A percentile compares a stretch with the other conserved stretches of the same genome.
Evolutionary conservation across 805 yeast species (phyloP).

Genomic region (Ascoidea tarda): DNA sequence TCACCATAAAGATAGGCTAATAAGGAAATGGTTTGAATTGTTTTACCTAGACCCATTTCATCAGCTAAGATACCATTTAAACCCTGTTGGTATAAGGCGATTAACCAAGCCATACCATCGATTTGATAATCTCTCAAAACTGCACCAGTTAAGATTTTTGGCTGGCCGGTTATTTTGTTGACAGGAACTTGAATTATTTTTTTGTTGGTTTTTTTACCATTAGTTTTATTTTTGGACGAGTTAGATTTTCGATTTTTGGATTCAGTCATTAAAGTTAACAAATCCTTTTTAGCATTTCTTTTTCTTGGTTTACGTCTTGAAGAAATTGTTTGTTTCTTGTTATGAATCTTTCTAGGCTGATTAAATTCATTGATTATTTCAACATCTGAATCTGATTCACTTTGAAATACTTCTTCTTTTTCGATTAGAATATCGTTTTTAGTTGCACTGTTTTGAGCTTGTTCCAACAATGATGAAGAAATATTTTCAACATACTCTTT

Average conservation of each 20-base stretch:
- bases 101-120: slow-evolving; percentile 85
- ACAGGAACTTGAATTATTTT: slow-evolving; percentile 5
- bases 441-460: slow-evolving; percentile 21
- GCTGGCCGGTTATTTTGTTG: slow-evolving; percentile 24
- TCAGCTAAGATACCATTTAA: slow-evolving; percentile 92
- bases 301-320: slow-evolving; percentile 12
- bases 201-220: slow-evolving; percentile 12
- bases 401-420: slow-evolving; percentile 1
- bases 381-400: slow-evolving; percentile 13
- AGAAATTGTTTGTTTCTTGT: background rate
- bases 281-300: slow-evolving; percentile 3
- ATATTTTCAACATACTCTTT: slow-evolving; percentile 80
- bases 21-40: slow-evolving; percentile 76
- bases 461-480: slow-evolving; percentile 57
- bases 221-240: slow-evolving; percentile 9
- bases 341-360: background rate
- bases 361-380: slow-evolving; percentile 3
- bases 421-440: slow-evolving; percentile 10
- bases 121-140: slow-evolving; percentile 70
- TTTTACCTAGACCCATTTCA: slow-evolving; percentile 96
- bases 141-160: slow-evolving; percentile 40
- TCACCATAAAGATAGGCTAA: slow-evolving; percentile 64
- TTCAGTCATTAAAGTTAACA: slow-evolving; percentile 12
- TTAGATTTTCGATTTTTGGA: slow-evolving; percentile 12
- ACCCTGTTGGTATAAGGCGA: slow-evolving; percentile 83